A percentile compares a stretch with the other conserved stretches of the same genome.
These are phyloP conservation scores for Nakazawaea sp. DNA, from an alignment of 805 yeast genomes.

Conservation along the genomic window DNA sequence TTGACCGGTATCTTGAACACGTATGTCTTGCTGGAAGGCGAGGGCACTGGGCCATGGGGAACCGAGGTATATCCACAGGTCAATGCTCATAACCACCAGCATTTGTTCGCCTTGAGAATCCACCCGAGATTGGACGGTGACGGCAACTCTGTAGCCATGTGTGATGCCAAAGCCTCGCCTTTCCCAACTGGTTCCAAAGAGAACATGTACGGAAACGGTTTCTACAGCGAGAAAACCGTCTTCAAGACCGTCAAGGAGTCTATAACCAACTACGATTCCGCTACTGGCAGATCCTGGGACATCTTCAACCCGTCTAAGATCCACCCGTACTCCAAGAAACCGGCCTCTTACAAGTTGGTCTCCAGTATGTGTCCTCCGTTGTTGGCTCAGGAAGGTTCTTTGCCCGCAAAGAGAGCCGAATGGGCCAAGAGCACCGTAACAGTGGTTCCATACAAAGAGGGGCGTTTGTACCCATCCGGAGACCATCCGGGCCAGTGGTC, in stretches of 20 bases:
- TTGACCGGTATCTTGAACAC: constrained; percentile 69
- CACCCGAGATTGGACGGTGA: constrained; percentile 67
- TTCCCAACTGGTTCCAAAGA: constrained; percentile 45
- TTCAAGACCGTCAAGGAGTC: constrained; percentile 55
- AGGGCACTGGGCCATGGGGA: constrained; percentile 58
- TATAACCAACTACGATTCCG: constrained; percentile 41
- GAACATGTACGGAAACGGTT: constrained; percentile 61
- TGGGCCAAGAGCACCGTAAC: constrained; percentile 57
- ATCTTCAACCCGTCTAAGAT: constrained; percentile 52
- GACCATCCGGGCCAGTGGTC: constrained; percentile 52
- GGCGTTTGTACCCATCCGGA: constrained; percentile 62
- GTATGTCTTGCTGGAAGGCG: constrained; percentile 45
- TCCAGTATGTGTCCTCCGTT: constrained; percentile 57
- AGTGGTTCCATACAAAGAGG: constrained; percentile 59
- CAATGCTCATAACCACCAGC: constrained; percentile 71
- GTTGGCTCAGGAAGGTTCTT: constrained; percentile 55
- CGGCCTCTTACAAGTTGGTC: constrained; percentile 58
- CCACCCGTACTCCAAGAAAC: constrained; percentile 55
- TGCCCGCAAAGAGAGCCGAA: constrained; percentile 62
- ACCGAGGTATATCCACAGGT: constrained; percentile 61
- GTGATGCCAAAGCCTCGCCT: constrained; percentile 48
- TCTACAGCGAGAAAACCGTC: constrained; percentile 45
- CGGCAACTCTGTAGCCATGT: constrained; percentile 52
- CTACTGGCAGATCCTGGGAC: constrained; percentile 58
- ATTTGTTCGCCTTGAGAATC: constrained; percentile 56